Evolutionary conservation across 2,329 filamentous ascomycete genomes (phyloP), one percentile per base, ranked within the genome.

Genomic region (Colletotrichum australisinense): DNA sequence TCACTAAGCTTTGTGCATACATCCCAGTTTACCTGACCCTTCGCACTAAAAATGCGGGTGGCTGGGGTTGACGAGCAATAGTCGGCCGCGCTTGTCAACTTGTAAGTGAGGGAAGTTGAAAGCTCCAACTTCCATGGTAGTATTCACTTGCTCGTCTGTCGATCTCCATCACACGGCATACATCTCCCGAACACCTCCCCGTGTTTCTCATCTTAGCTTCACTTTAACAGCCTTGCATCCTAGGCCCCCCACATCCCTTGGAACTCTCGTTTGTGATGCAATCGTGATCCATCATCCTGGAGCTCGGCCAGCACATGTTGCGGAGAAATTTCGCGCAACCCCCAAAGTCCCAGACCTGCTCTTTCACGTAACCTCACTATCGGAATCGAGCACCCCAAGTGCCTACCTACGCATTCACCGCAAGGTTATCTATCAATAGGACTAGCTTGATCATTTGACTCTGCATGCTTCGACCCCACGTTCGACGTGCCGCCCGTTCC

Each of bases 61-160:
- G 69, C n/a, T 69, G 53, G 58, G 56, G 19, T n/a, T 58, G 22
- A 46, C n/a, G 8, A 19, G 24, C 24, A 16, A 59, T 14, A 63
- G 19, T 57, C n/a, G 42, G 42, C 42, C 42, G 42, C 19, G 42
- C 42, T 49, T 49, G 19, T 22, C 42, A 49, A 42, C 32, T 64
- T 32, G n/a, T 6, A 57, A 62, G 35, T 69, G 60, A 73, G 70
- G 70, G 60, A 73, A 70, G 7, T 42, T 42, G 70, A 55, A 73
- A 65, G 7, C 55, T 53, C 32, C 53, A 35, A 56, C 9, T 11
- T 38, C 28, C 24, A 32, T 55, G 65, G 65, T 72, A 42, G 58
- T 59, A 60, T 73, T 56, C 59, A 28, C 14, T 32, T 42, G 24
- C 35, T 26, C 19, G 55, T 30, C 60, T 24, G 28, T 42, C 46